Percentiles rank a stretch among this genome's conserved stretches.
These are phyloP conservation scores for Penicillium sp. DNA, from an alignment of 2,329 filamentous ascomycete species.

Conservation along the genomic window DNA sequence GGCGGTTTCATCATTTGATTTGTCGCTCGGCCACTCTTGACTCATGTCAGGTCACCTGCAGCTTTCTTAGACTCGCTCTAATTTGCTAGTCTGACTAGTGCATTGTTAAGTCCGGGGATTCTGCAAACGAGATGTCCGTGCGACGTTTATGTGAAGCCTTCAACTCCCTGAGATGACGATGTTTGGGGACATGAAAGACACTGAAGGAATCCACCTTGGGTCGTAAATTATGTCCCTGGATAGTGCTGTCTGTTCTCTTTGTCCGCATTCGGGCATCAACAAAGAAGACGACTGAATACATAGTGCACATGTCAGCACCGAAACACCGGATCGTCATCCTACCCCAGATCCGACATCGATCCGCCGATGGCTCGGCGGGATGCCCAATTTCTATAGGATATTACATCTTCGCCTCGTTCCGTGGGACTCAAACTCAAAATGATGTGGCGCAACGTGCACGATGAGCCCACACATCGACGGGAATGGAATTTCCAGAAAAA, in stretches of 20 bases:
- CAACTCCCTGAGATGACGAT: background rate
- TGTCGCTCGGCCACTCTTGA: slow-evolving; percentile 18
- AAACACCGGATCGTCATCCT: slow-evolving; percentile 12
- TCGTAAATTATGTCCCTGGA: background rate
- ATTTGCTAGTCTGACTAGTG: slow-evolving; percentile 16
- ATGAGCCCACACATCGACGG: slow-evolving; percentile 5
- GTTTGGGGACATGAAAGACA: background rate
- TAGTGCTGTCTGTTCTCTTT: background rate
- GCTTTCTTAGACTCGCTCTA: slow-evolving; percentile 21
- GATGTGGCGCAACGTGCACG: slow-evolving; percentile 22
- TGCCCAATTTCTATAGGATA: slow-evolving; percentile 6
- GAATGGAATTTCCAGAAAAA: slow-evolving; percentile 20
- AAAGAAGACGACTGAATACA: background rate
- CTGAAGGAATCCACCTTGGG: background rate
- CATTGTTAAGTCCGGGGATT: slow-evolving; percentile 23
- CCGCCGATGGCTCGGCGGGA: slow-evolving; percentile 2
- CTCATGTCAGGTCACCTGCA: slow-evolving; percentile 27
- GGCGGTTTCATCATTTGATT: slow-evolving; percentile 18
- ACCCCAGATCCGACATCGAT: slow-evolving; percentile 11
- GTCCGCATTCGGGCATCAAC: background rate
- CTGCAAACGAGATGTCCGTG: slow-evolving; percentile 28
- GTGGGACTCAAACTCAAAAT: slow-evolving; percentile 23
- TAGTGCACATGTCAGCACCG: background rate
- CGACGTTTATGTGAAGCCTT: slow-evolving; percentile 5
- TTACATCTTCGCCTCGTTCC: slow-evolving; percentile 10